A percentile compares a stretch with the other conserved stretches of the same genome.
phyloP scores from a whole-genome alignment of 345 rosid species.

The Fremontodendron californicum region DNA sequence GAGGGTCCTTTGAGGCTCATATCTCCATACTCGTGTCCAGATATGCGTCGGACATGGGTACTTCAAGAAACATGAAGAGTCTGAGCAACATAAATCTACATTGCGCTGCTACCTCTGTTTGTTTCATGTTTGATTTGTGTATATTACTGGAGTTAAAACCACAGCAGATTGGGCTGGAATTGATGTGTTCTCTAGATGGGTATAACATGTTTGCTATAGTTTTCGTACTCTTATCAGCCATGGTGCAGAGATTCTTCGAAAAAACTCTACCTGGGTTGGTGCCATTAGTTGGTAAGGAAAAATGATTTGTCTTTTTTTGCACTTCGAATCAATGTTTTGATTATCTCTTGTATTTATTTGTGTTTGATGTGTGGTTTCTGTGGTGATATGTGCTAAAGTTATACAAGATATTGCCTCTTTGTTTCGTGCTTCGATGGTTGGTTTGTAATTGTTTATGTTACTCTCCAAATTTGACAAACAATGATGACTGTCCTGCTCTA shows the following conservation, averaged over 20 bases:
- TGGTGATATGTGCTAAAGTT: constrained; percentile 29
- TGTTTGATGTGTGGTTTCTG: constrained; percentile 20
- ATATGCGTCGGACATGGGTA: too few relatives aligned
- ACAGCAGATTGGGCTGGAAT: constrained; percentile 58
- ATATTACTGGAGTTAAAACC: constrained; percentile 43
- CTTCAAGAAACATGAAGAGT: too few relatives aligned
- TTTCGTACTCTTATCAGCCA: constrained; percentile 60
- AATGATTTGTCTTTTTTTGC: constrained; percentile 34
- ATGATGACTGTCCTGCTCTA: background rate
- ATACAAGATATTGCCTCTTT: constrained; percentile 20
- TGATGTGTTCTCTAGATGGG: constrained; percentile 55
- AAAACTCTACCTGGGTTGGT: constrained; percentile 57
- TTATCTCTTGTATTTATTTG: constrained; percentile 16
- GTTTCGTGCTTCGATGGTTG: constrained; percentile 19
- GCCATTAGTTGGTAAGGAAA: constrained; percentile 76
- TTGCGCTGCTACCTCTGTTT: constrained; percentile 25
- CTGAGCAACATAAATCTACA: too few relatives aligned
- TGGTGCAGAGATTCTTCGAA: constrained; percentile 73
- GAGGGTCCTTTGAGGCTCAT: too few relatives aligned
- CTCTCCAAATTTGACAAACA: constrained; percentile 1
- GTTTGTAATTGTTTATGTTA: constrained; percentile 16
- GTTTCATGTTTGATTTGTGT: constrained; percentile 30
- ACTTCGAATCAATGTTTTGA: constrained; percentile 20
- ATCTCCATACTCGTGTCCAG: too few relatives aligned
- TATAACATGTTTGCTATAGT: constrained; percentile 51